These are phyloP conservation scores for Podochytrium sp. DNA, from an alignment of 192 early-diverging fungal species.

Conservation along the genomic window DNA sequence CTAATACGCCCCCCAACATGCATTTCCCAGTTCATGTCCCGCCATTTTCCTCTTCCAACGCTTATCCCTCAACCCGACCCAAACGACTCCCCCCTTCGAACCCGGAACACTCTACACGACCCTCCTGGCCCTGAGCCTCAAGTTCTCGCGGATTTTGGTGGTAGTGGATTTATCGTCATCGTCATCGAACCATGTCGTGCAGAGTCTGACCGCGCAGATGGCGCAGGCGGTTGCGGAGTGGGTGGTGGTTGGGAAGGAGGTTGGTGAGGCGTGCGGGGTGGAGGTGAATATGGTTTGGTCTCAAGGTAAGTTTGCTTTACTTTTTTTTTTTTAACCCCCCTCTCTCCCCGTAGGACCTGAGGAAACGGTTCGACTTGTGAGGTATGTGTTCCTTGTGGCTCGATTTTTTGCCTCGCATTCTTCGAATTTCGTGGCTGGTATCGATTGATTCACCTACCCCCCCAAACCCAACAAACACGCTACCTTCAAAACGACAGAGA, in stretches of 20 bases:
- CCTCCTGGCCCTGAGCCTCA: not conserved
- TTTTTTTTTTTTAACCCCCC: not conserved
- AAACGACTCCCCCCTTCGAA: not conserved
- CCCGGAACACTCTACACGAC: not conserved
- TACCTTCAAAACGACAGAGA: not conserved
- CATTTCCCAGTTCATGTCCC: not conserved
- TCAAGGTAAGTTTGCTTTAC: not conserved
- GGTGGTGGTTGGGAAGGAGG: not conserved
- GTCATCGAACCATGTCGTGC: conserved; percentile 9
- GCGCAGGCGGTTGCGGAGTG: conserved; percentile 1
- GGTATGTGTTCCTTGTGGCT: too few species aligned
- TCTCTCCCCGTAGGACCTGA: not conserved
- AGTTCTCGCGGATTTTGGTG: not conserved
- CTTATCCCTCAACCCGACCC: not conserved
- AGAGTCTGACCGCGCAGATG: conserved; percentile 19
- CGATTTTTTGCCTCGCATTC: too few species aligned
- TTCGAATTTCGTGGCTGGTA: too few species aligned
- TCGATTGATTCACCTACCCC: too few species aligned
- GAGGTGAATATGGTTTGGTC: conserved; percentile 19
- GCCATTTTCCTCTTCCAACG: conserved; percentile 2
- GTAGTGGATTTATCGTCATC: conserved; percentile 8
- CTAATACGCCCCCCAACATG: not conserved
- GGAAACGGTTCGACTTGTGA: conserved; percentile 35
- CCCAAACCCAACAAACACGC: too few species aligned
- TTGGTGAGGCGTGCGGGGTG: not conserved